Percentiles rank a stretch among this genome's conserved stretches.
These are phyloP conservation scores for Isoetes taiwanensis DNA, from an alignment of 75 land plant species.

Conservation along the genomic window DNA sequence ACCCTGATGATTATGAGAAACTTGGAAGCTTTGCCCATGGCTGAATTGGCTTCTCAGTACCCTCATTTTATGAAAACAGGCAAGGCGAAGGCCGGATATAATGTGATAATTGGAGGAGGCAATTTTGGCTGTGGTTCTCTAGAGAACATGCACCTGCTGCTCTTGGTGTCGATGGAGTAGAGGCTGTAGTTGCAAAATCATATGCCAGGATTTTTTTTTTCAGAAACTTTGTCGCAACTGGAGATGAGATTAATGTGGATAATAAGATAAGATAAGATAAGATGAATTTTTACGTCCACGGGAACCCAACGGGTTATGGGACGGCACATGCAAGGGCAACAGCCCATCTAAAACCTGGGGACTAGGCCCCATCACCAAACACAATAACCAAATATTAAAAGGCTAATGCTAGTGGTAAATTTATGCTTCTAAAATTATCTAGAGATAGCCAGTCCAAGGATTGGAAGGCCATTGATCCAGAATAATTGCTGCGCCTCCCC, in stretches of 20 bases:
- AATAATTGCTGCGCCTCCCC: too few relatives aligned
- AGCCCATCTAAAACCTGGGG: too few relatives aligned
- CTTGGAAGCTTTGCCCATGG: slow-evolving; percentile 6
- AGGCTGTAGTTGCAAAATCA: background rate
- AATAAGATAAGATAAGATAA: slow-evolving; percentile 69
- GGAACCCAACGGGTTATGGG: too few relatives aligned
- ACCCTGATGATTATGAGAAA: slow-evolving; percentile 4
- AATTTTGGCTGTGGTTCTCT: slow-evolving; percentile 7
- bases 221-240: background rate
- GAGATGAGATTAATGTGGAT: slow-evolving; percentile 50
- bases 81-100: background rate
- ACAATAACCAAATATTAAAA: too few relatives aligned
- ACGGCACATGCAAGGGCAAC: too few relatives aligned
- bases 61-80: background rate
- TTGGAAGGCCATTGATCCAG: too few relatives aligned
- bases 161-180: background rate
- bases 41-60: background rate
- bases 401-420: too few relatives aligned
- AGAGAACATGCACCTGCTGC: slow-evolving; percentile 2
- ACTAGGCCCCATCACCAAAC: too few relatives aligned
- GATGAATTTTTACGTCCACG: too few relatives aligned
- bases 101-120: background rate
- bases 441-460: too few relatives aligned
- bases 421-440: too few relatives aligned
- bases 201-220: slow-evolving; percentile 7